Conservation (phyloP, 2,329 filamentous ascomycete genomes). For the Ophiostoma sp. region DNA sequence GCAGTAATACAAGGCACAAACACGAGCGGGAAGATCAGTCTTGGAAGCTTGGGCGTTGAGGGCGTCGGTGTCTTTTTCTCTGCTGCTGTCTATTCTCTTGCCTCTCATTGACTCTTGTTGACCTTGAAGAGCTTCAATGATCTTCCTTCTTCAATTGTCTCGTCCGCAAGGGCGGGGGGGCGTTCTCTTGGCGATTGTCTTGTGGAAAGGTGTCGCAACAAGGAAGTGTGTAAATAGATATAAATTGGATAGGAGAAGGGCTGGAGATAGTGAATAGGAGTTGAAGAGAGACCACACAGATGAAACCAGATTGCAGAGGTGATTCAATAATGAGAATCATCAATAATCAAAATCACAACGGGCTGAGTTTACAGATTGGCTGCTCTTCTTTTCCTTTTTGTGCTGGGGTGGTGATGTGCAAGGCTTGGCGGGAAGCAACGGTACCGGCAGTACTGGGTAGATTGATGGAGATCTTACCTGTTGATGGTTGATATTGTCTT, state of each 20-base stretch:
- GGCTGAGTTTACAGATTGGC: neutral
- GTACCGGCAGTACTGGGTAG: neutral
- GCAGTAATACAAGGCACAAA: neutral
- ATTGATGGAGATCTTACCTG: slow-evolving; percentile 2
- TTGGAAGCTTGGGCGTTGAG: neutral
- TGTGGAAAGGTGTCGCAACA: slow-evolving; percentile 16
- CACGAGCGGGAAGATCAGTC: slow-evolving; percentile 10
- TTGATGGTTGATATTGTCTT: slow-evolving; percentile 10
- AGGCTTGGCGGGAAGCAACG: slow-evolving; percentile 9
- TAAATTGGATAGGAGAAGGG: neutral
- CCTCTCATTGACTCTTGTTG: slow-evolving; percentile 4
- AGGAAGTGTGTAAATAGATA: neutral
- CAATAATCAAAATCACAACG: neutral
- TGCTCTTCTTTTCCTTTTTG: slow-evolving; percentile 11
- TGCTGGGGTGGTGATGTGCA: slow-evolving; percentile 9
- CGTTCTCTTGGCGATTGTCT: slow-evolving; percentile 19
- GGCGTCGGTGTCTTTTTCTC: neutral
- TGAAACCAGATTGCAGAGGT: too few relatives aligned
- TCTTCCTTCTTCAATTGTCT: slow-evolving; percentile 18
- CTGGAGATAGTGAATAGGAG: too few relatives aligned
- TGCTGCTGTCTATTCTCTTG: neutral
- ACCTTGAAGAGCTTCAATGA: neutral
- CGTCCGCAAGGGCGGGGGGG: slow-evolving; percentile 20
- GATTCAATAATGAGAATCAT: too few relatives aligned
- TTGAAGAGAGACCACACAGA: neutral